Percentiles rank a stretch among this genome's conserved stretches.
phyloP scores from a whole-genome alignment of 805 yeast genomes.

The Wickerhamomyces mucosus region DNA sequence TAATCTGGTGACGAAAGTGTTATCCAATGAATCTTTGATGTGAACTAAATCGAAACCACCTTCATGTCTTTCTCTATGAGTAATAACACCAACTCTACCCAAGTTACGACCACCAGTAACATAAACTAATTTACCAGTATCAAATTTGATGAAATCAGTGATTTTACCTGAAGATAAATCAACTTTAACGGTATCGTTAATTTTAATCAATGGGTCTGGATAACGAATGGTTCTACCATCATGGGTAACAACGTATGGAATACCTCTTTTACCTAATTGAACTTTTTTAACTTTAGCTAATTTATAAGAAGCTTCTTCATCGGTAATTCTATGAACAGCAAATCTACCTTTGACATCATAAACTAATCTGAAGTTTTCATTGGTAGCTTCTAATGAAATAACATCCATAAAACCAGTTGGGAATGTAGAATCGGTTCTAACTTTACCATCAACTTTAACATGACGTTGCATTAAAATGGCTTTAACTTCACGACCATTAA shows the following conservation, averaged over 20 bases:
- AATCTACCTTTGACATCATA: constrained; percentile 99
- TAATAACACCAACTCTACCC: constrained; percentile 95
- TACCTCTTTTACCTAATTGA: constrained; percentile 96
- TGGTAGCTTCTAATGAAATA: constrained; percentile 93
- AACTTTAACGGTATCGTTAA: constrained; percentile 96
- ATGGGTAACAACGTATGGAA: constrained; percentile 98
- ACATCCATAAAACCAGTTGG: constrained; percentile 99
- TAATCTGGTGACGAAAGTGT: constrained; percentile 92
- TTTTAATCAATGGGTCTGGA: constrained; percentile 96
- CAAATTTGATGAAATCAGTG: constrained; percentile 81
- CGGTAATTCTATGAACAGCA: constrained; percentile 98
- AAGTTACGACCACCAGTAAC: constrained; percentile 97
- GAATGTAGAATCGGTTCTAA: constrained; percentile 97
- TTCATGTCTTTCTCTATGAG: constrained; percentile 95
- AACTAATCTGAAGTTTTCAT: constrained; percentile 98
- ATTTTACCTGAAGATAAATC: constrained; percentile 95
- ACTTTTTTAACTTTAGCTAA: constrained; percentile 97
- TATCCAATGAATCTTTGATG: constrained; percentile 90
- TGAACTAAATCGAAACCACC: constrained; percentile 98
- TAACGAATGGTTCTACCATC: constrained; percentile 99
- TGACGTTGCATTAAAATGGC: constrained; percentile 98
- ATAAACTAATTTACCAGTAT: constrained; percentile 85
- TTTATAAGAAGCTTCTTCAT: constrained; percentile 97
- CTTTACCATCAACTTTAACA: constrained; percentile 98
- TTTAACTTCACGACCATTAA: constrained; percentile 98